Evolutionary conservation across 345 rosid genomes (phyloP), one percentile per base, ranked within the genome.

Genomic region (Euphorbia lathyris): DNA sequence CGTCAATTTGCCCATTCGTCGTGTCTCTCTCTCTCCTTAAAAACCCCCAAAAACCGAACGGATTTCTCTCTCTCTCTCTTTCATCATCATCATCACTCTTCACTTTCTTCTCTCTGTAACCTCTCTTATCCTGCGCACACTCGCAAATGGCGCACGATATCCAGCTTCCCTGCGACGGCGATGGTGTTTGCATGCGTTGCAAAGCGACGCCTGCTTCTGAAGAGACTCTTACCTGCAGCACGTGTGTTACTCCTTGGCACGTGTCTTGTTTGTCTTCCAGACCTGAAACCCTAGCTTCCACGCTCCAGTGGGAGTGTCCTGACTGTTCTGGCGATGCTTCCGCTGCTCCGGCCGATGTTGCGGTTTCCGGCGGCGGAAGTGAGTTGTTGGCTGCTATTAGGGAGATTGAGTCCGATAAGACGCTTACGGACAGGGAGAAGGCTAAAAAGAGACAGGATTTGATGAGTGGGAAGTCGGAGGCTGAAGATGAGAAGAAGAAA

Each of bases 181-280:
- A 90, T 19, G 95, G 84, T 43, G 68, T 70, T 0, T 90, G 96
- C 87, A 92, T 90, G 93, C 72, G 67, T 23, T 90, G 96, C 82
- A 80, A 84, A 66, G 56, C 38, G 1, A 76, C 27, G 10, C 88
- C 87, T 26, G 55, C 69, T 0, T 0, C 73, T 0, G 90, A 86
- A 43, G 91, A 90, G 68, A 76, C 78, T 8, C 83, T 90, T 29
- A 40, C 69, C 20, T 90, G 98, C 67, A 45, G 56, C 70, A 80
- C 86, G 19, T 92, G 93, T 63, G 83, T 36, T 5, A 82, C 98
- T 27, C 91, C 92, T 0, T 90, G 98, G 96, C 98, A 90, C 83
- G 80, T 79, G 66, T 0, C 82, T 0, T 90, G 96, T 70, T 81
- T 92, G 9, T 56, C 81, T 8, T 45, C 76, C 3, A 74, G 67